Evolutionary conservation across 2,329 filamentous ascomycete species (phyloP).

Genomic region (Emydomyces testavorans): DNA sequence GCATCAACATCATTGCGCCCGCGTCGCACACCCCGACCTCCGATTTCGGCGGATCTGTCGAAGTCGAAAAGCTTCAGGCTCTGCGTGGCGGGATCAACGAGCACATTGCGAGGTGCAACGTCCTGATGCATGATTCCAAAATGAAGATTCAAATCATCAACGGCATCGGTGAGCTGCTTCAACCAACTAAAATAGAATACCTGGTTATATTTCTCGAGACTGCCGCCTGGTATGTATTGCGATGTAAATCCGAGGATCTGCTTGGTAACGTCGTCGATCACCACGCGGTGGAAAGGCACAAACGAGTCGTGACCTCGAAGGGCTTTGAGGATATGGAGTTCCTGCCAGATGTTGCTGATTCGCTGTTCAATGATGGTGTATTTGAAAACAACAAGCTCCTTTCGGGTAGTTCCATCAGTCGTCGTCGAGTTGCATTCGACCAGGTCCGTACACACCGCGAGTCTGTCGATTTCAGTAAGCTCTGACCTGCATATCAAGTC

Average conservation of each 20-base stretch:
- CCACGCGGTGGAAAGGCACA: slow-evolving; percentile 9
- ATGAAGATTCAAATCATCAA: slow-evolving; percentile 12
- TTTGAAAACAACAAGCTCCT: slow-evolving; percentile 13
- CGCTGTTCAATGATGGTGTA: slow-evolving; percentile 1
- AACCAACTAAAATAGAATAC: slow-evolving; percentile 13
- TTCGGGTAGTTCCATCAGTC: no score
- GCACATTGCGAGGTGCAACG: no score
- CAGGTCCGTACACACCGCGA: no score
- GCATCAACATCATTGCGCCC: slow-evolving; percentile 5
- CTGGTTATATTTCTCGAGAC: slow-evolving; percentile 7
- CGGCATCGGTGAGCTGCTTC: slow-evolving; percentile 11
- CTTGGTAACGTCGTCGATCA: slow-evolving; percentile 9
- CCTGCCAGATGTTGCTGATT: slow-evolving; percentile 6
- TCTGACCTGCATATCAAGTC: no score
- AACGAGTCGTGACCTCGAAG: slow-evolving; percentile 1
- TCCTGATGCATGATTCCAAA: no score
- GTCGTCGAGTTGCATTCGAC: no score
- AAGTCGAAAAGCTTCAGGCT: slow-evolving; percentile 11
- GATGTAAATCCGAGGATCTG: slow-evolving; percentile 12
- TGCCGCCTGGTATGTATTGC: slow-evolving; percentile 6
- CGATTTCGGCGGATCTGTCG: slow-evolving; percentile 1
- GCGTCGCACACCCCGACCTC: neutral
- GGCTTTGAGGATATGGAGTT: slow-evolving; percentile 11
- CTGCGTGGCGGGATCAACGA: slow-evolving; percentile 6
- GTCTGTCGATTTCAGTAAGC: no score